Conservation (phyloP, 1,139 yeast species). For the Debaryomyces subglobosus region DNA sequence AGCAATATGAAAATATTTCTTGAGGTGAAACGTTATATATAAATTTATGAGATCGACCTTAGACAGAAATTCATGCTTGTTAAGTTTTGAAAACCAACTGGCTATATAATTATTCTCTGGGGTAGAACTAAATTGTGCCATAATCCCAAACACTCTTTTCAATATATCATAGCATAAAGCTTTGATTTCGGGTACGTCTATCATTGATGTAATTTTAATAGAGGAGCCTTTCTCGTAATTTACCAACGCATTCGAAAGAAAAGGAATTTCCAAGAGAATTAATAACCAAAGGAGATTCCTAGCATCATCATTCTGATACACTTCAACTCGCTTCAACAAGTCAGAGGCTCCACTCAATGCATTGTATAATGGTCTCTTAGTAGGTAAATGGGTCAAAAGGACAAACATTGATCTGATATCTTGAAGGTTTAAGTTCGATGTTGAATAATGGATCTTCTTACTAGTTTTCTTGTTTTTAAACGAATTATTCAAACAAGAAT, state of each 20-base stretch:
- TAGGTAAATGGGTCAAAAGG: slow-evolving; percentile 52
- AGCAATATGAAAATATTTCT: slow-evolving; percentile 39
- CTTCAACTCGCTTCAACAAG: slow-evolving; percentile 46
- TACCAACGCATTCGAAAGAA: slow-evolving; percentile 49
- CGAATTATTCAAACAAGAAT: slow-evolving; percentile 49
- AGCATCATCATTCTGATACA: slow-evolving; percentile 38
- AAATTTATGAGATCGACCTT: slow-evolving; percentile 62
- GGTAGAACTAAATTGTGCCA: slow-evolving; percentile 53
- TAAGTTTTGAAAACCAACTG: slow-evolving; percentile 58
- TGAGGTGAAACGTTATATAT: slow-evolving; percentile 65
- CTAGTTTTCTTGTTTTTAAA: slow-evolving; percentile 38
- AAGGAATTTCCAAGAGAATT: slow-evolving; percentile 65
- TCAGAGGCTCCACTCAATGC: slow-evolving; percentile 53
- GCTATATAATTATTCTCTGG: slow-evolving; percentile 48
- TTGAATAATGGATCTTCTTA: slow-evolving; percentile 34
- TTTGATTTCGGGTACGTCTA: slow-evolving; percentile 55
- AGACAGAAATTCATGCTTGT: slow-evolving; percentile 39
- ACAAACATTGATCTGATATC: slow-evolving; percentile 49
- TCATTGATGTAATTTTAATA: slow-evolving; percentile 25
- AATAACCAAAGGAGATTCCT: slow-evolving; percentile 55
- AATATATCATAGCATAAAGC: slow-evolving; percentile 63
- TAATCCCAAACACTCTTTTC: slow-evolving; percentile 65
- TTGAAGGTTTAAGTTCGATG: slow-evolving; percentile 48
- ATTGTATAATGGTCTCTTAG: slow-evolving; percentile 58
- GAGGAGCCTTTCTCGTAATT: slow-evolving; percentile 25